Evolutionary conservation across 169 alveolate species (phyloP).

Genomic region (Blepharisma undulans): DNA sequence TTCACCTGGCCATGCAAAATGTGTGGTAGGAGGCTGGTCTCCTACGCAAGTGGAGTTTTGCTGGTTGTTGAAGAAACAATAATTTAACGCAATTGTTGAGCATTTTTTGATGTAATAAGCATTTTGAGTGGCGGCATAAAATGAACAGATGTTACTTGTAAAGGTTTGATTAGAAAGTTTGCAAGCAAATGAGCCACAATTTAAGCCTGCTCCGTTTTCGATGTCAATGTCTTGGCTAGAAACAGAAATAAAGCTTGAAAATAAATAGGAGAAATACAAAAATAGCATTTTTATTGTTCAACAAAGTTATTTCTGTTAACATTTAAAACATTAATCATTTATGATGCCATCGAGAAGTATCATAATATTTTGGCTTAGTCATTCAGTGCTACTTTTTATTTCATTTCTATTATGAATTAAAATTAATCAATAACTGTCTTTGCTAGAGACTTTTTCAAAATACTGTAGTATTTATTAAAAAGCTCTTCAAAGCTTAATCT

Average conservation of each 20-base stretch:
- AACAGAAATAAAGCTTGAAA: not conserved
- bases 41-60: not conserved
- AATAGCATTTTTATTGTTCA: not conserved
- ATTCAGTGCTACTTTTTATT: no score
- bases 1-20: constrained; percentile 2
- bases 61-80: not conserved
- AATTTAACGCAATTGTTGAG: not conserved
- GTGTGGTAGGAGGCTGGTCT: not conserved
- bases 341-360: no score
- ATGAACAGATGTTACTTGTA: not conserved
- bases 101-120: not conserved
- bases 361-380: no score
- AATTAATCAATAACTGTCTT: not conserved
- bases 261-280: not conserved
- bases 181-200: not conserved
- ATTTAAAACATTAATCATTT: no score
- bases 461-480: no score
- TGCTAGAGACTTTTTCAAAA: not conserved
- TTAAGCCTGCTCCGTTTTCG: not conserved
- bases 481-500: not conserved
- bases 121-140: not conserved
- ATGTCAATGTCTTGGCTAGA: not conserved
- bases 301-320: not conserved
- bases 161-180: not conserved
- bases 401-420: not conserved